Percentiles rank a stretch among this genome's conserved stretches.
These are phyloP conservation scores for Glebionis coronaria DNA, from an alignment of 129 eudicot species.

Conservation along the genomic window DNA sequence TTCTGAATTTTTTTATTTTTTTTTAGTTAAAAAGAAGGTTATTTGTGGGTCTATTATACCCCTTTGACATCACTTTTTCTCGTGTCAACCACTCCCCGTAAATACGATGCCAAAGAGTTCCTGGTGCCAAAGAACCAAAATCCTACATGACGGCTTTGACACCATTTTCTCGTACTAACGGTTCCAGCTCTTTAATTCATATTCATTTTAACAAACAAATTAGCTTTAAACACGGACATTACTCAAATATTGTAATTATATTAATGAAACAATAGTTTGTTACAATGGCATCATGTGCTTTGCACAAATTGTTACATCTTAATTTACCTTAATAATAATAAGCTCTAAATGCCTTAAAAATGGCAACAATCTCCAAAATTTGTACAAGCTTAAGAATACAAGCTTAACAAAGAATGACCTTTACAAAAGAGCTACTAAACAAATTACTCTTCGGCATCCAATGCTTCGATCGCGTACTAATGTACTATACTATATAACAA, in stretches of 20 bases:
- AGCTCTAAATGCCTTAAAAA: slow-evolving; percentile 20
- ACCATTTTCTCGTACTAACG: too few relatives aligned
- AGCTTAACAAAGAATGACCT: slow-evolving; percentile 36
- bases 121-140: too few relatives aligned
- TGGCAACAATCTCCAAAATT: slow-evolving; percentile 23
- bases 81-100: too few relatives aligned
- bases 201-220: not conserved
- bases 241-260: slow-evolving; percentile 18
- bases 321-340: slow-evolving; percentile 2
- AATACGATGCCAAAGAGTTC: too few relatives aligned
- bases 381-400: slow-evolving; percentile 23
- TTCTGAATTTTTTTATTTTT: too few relatives aligned
- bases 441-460: slow-evolving; percentile 20
- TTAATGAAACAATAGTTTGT: slow-evolving; percentile 38
- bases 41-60: too few relatives aligned
- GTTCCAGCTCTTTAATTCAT: too few relatives aligned
- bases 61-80: too few relatives aligned
- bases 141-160: too few relatives aligned
- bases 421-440: not conserved
- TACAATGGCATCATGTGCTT: slow-evolving; percentile 36
- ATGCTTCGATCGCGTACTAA: slow-evolving; percentile 15
- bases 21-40: too few relatives aligned
- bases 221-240: not conserved
- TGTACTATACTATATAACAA: slow-evolving; percentile 11
- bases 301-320: slow-evolving; percentile 31